Conservation (phyloP, 495 filamentous ascomycete genomes). For the Rostrohypoxylon terebratum region DNA sequence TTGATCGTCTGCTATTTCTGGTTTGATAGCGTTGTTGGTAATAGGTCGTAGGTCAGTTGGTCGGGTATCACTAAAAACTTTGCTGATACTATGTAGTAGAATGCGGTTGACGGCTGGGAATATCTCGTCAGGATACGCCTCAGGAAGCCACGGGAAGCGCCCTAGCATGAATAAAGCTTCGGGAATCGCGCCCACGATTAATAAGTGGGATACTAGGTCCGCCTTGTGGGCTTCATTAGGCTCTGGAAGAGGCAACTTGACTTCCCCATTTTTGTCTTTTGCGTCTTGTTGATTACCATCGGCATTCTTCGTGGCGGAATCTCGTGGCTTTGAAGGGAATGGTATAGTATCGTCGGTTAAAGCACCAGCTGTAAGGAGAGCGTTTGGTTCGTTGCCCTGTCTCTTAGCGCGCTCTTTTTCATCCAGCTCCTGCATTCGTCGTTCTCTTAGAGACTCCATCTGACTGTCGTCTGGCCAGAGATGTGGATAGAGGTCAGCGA, state of each 20-base stretch:
- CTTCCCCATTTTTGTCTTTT: conserved; percentile 64
- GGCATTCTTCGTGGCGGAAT: conserved; percentile 45
- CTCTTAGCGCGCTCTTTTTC: conserved; percentile 76
- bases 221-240: conserved; percentile 89
- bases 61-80: conserved; percentile 56
- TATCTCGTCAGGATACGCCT: conserved; percentile 83
- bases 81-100: conserved; percentile 77
- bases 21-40: conserved; percentile 27
- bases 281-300: conserved; percentile 45
- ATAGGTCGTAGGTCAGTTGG: conserved; percentile 42
- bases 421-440: conserved; percentile 79
- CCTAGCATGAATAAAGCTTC: conserved; percentile 94
- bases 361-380: conserved; percentile 88
- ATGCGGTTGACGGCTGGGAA: conserved; percentile 77
- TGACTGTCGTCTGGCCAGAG: conserved; percentile 85
- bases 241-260: conserved; percentile 70
- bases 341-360: conserved; percentile 78
- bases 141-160: conserved; percentile 89
- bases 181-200: conserved; percentile 91
- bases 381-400: conserved; percentile 77
- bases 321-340: conserved; percentile 48
- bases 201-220: conserved; percentile 81
- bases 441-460: conserved; percentile 76
- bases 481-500: conserved; percentile 92
- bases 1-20: conserved; percentile 63